Evolutionary conservation across 441 rosid genomes (phyloP).

Genomic region (Metrosideros polymorpha): DNA sequence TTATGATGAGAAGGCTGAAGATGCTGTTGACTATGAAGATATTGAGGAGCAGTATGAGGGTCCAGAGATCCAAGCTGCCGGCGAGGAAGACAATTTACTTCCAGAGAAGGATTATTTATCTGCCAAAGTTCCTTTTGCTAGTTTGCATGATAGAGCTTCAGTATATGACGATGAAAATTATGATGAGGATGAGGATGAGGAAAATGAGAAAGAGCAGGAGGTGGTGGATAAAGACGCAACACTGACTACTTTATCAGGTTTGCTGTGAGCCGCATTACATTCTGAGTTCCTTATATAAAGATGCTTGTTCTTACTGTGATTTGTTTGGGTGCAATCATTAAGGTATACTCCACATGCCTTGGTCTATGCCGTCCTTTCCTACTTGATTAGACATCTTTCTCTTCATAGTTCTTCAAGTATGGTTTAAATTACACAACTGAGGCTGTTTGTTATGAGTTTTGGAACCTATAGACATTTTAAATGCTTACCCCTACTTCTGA

Average conservation of each 20-base stretch:
- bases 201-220: constrained; percentile 39
- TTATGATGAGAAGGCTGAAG: constrained; percentile 87
- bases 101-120: constrained; percentile 66
- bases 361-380: neutral
- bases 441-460: neutral
- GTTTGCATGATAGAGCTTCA: constrained; percentile 35
- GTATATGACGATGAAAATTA: constrained; percentile 90
- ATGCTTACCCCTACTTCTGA: neutral
- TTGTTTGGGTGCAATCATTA: neutral
- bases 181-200: constrained; percentile 97
- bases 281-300: neutral
- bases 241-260: constrained; percentile 33
- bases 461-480: neutral
- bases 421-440: neutral
- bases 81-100: constrained; percentile 81
- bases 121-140: constrained; percentile 37
- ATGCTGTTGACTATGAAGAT: constrained; percentile 95
- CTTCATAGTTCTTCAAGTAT: neutral
- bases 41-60: constrained; percentile 96
- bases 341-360: neutral
- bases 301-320: neutral
- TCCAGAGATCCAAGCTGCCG: constrained; percentile 70
- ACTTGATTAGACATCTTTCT: neutral
- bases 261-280: neutral
- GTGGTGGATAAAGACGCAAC: constrained; percentile 29